A percentile compares a stretch with the other conserved stretches of the same genome.
Conservation (phyloP, 768 basidiomycete species). For the Solioccasus polychromus region DNA sequence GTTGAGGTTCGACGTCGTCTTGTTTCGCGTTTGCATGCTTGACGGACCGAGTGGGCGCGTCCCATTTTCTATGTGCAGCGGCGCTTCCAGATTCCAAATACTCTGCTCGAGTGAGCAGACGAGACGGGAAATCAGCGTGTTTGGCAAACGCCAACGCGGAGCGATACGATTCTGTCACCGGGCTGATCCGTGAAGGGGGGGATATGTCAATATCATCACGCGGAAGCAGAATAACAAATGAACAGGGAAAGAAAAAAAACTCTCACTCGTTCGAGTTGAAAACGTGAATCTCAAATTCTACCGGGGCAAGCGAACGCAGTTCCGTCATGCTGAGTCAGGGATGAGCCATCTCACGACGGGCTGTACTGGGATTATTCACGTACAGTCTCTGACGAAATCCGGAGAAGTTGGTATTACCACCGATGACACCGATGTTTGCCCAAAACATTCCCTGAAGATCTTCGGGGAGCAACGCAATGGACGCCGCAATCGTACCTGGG, state of each 20-base stretch:
- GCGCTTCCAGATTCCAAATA: conserved; percentile 81
- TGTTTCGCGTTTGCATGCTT: conserved; percentile 21
- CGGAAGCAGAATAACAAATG: conserved; percentile 3
- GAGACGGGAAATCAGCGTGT: conserved; percentile 46
- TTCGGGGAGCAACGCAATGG: conserved; percentile 71
- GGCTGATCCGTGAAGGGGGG: conserved; percentile 45
- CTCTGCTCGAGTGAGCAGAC: conserved; percentile 72
- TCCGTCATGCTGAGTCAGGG: conserved; percentile 57
- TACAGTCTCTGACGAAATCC: conserved; percentile 79
- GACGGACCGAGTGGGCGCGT: conserved; percentile 25
- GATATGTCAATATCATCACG: conserved; percentile 21
- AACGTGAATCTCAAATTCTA: conserved; percentile 70
- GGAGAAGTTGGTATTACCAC: conserved; percentile 74
- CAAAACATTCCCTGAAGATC: conserved; percentile 94
- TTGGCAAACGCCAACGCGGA: conserved; percentile 59
- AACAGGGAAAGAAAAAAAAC: conserved; percentile 38
- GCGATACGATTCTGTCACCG: conserved; percentile 63
- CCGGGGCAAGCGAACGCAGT: conserved; percentile 77
- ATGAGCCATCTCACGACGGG: conserved; percentile 15
- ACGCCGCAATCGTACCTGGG: conserved; percentile 67
- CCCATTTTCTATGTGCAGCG: conserved; percentile 73
- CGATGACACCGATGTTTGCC: conserved; percentile 89
- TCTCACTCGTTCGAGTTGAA: conserved; percentile 75
- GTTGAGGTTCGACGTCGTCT: conserved; percentile 26
- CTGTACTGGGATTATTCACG: conserved; percentile 29